Conservation (phyloP, 2,329 filamentous ascomycete species). For the Helotiales sp. region DNA sequence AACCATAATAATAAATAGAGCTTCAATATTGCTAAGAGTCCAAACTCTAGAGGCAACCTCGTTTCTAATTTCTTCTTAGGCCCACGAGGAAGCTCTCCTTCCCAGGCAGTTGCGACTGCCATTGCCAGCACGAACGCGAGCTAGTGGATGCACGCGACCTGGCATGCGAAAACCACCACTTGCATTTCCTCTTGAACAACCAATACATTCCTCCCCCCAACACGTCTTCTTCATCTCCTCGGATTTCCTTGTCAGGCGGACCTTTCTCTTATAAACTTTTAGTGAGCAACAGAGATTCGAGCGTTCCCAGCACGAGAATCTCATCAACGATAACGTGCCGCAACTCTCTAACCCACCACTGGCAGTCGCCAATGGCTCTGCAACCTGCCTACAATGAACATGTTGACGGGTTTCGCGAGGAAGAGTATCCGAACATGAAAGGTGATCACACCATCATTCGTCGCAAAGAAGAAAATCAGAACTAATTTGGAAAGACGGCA, state of each 20-base stretch:
- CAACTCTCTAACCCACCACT: neutral
- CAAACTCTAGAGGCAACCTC: too few relatives aligned
- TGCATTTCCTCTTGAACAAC: neutral
- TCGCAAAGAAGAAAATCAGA: neutral
- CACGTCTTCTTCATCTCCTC: neutral
- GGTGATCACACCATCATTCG: slow-evolving; percentile 42
- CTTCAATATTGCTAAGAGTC: too few relatives aligned
- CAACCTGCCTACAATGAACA: slow-evolving; percentile 50
- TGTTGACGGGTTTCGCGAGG: slow-evolving; percentile 57
- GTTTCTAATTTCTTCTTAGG: neutral
- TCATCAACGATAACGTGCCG: neutral
- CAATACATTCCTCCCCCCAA: neutral
- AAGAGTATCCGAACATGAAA: slow-evolving; percentile 67
- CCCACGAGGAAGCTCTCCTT: neutral
- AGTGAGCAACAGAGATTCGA: neutral
- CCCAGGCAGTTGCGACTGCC: neutral
- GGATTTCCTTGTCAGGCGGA: neutral
- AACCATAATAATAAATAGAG: too few relatives aligned
- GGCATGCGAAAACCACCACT: neutral
- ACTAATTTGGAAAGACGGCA: slow-evolving; percentile 52
- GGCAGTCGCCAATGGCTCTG: slow-evolving; percentile 5
- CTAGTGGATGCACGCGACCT: neutral
- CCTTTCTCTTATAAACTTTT: neutral
- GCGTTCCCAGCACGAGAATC: neutral
- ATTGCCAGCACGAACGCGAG: neutral